Conservation (phyloP, 2,329 filamentous ascomycete species). For the Elsinoe ampelina region DNA sequence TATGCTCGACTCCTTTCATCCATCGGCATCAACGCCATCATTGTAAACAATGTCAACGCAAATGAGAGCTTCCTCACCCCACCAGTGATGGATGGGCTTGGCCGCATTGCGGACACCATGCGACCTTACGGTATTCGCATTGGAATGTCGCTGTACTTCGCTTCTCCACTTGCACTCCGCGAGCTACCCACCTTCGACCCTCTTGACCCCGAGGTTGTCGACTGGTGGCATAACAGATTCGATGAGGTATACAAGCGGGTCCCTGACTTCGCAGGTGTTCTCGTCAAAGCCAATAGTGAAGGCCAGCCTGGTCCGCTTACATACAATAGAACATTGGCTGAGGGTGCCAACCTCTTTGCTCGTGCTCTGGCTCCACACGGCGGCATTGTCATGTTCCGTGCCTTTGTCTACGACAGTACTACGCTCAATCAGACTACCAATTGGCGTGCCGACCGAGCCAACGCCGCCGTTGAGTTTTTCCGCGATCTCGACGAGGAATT, state of each 20-base stretch:
- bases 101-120: conserved; percentile 54
- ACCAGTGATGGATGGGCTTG: conserved; percentile 52
- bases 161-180: conserved; percentile 49
- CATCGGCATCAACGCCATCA: conserved; percentile 54
- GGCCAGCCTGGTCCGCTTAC: conserved; percentile 60
- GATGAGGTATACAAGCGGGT: conserved; percentile 50
- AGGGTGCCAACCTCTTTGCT: conserved; percentile 62
- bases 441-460: conserved; percentile 60
- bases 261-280: conserved; percentile 59
- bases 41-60: conserved; percentile 66
- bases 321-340: conserved; percentile 59
- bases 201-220: conserved; percentile 48
- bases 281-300: conserved; percentile 64
- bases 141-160: conserved; percentile 60
- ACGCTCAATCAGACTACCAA: conserved; percentile 43
- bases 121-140: conserved; percentile 58
- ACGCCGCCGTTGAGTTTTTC: conserved; percentile 61
- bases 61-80: conserved; percentile 48
- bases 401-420: conserved; percentile 58
- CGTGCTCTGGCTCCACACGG: conserved; percentile 47
- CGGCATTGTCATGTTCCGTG: conserved; percentile 60
- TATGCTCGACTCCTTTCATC: conserved; percentile 60
- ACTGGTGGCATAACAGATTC: conserved; percentile 55
- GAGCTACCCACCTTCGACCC: conserved; percentile 56
- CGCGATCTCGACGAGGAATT: conserved; percentile 55